phyloP scores from a whole-genome alignment of 306 rosid genomes.

The Hylodesmum podocarpum region DNA sequence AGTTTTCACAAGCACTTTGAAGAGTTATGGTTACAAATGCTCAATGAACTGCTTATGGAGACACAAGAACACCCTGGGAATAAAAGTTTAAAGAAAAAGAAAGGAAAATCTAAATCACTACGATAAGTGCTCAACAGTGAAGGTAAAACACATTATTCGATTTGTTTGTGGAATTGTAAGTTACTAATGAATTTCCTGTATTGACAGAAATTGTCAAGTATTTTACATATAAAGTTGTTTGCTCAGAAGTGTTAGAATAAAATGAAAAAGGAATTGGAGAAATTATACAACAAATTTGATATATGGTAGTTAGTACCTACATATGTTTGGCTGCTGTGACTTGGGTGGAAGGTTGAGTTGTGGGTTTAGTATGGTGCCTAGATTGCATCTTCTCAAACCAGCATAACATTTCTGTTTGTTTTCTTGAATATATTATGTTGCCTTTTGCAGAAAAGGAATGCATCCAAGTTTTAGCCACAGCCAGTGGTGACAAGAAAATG shows the following conservation, averaged over 20 bases:
- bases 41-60: slow-evolving; percentile 49
- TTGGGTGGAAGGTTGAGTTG: background rate
- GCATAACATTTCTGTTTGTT: background rate
- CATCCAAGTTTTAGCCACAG: slow-evolving; percentile 52
- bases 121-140: slow-evolving; percentile 12
- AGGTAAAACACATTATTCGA: background rate
- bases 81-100: slow-evolving; percentile 30
- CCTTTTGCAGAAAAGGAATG: slow-evolving; percentile 45
- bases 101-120: slow-evolving; percentile 30
- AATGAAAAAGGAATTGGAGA: background rate
- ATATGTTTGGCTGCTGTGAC: background rate
- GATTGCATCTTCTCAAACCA: background rate
- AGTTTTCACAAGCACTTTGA: slow-evolving; percentile 52
- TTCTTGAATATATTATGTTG: background rate
- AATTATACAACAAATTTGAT: background rate
- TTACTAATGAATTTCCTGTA: background rate
- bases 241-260: background rate
- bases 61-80: slow-evolving; percentile 37
- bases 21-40: slow-evolving; percentile 72
- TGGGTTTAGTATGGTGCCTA: background rate
- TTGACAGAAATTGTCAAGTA: background rate
- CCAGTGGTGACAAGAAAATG: slow-evolving; percentile 69
- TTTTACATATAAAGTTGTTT: background rate
- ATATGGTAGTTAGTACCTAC: background rate
- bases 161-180: background rate